Conservation (phyloP, 495 filamentous ascomycete genomes). For the Podospora tetraspora region DNA sequence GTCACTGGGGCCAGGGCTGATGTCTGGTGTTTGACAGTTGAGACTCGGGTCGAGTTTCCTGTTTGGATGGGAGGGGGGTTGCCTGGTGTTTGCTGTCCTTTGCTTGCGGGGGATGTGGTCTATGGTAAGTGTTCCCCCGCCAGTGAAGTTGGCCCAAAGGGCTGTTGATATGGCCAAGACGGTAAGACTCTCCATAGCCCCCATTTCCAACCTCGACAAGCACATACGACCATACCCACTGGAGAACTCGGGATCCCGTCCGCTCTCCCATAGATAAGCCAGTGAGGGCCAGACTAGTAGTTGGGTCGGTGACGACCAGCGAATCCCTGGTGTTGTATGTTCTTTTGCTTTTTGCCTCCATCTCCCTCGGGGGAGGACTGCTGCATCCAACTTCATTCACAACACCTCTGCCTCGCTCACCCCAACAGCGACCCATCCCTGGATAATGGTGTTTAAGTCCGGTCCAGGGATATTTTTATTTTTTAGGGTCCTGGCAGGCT, state of each 20-base stretch:
- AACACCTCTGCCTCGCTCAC: not conserved
- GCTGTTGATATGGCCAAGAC: not conserved
- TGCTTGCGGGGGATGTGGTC: not conserved
- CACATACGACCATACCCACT: conserved; percentile 43
- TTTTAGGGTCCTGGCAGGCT: too few species aligned
- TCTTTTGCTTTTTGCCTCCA: conserved; percentile 18
- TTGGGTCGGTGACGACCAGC: conserved; percentile 39
- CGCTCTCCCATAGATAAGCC: conserved; percentile 46
- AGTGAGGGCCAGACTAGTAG: conserved; percentile 37
- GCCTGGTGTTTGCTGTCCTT: not conserved
- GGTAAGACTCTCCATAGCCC: not conserved
- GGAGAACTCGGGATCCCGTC: conserved; percentile 48
- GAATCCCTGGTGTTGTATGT: conserved; percentile 46
- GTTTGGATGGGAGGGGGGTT: not conserved
- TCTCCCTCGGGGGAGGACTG: not conserved
- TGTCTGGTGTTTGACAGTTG: not conserved
- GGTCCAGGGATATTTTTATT: too few species aligned
- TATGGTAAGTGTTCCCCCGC: not conserved
- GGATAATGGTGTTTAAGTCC: not conserved
- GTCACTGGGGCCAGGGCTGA: not conserved
- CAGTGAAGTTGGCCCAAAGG: not conserved
- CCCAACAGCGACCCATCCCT: not conserved
- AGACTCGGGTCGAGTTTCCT: not conserved
- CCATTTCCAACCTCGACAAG: not conserved
- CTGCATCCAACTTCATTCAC: not conserved